Base-by-base conservation (phyloP, 2,329 filamentous ascomycete genomes). In the Calonectria honghensis region DNA sequence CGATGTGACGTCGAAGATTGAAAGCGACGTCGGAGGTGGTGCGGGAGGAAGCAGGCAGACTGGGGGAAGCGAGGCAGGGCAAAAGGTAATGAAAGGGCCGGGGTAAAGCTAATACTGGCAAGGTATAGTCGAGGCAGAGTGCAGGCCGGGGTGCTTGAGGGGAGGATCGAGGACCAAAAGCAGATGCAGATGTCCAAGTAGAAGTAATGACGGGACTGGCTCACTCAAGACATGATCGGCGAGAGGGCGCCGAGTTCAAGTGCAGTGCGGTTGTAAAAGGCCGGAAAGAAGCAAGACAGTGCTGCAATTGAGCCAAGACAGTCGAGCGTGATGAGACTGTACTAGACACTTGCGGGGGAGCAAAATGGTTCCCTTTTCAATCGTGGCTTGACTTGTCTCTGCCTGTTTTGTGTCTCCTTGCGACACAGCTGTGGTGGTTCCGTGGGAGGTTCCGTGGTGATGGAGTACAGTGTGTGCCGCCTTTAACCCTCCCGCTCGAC, bases 151-250 rank as follows among this genome's bases (percentile, higher is more conserved):
- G 65, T 67, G 64, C 35, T 39, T 39, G 29, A 37, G 66, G 61
- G 69, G 65, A 39, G 51, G 20, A 54, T 65, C 41, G 74, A 73
- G 71, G 63, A 24, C 32, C 14, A 37, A 51, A 50, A n/a, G 51
- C 16, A 63, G 31, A 59, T 51, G 50, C 63, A 54, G 48, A 65
- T 52, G 59, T 68, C 39, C 35, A 70, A 48, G 52, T 35, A 69
- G 70, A 74, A 73, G 64, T 52, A 59, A 54, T 50, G 54, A 50
- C 29, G 31, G 72, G 77, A 70, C 66, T 79, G 71, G 77, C 78
- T 80, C 77, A 80, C 78, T 73, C 70, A 76, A 77, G 78, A 75
- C 73, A 79, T 77, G 78, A 80, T 80, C 77, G 67, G 77, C 78
- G 73, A 71, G 72, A 57, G 50, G 39, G 66, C 65, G 59, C 51